phyloP scores from a whole-genome alignment of 768 basidiomycete species.

The Tylopilus intermedius region DNA sequence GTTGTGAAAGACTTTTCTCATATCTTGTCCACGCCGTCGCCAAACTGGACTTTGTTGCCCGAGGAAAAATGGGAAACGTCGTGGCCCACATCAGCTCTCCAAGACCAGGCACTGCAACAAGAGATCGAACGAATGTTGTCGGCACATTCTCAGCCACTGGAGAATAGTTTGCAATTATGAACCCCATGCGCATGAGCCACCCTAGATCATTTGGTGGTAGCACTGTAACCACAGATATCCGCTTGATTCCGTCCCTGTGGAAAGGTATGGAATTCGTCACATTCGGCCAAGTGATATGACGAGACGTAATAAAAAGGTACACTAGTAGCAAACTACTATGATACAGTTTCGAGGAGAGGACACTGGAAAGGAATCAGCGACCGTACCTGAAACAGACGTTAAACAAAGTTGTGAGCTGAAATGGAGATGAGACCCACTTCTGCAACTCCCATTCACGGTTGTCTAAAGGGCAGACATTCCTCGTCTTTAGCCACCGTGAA shows the following conservation, averaged over 20 bases:
- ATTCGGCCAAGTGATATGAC: neutral
- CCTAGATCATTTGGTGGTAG: too few relatives aligned
- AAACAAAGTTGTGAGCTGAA: neutral
- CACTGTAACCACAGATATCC: neutral
- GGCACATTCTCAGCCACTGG: neutral
- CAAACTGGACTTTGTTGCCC: slow-evolving; percentile 52
- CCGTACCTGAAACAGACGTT: slow-evolving; percentile 33
- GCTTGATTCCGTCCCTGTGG: neutral
- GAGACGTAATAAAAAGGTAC: neutral
- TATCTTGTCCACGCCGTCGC: slow-evolving; percentile 68
- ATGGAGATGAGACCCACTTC: slow-evolving; percentile 56
- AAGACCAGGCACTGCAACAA: slow-evolving; percentile 12
- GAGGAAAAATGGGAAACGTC: slow-evolving; percentile 12
- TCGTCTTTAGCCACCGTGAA: slow-evolving; percentile 97
- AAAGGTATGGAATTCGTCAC: neutral
- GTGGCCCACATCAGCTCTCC: slow-evolving; percentile 23
- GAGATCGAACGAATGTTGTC: slow-evolving; percentile 20
- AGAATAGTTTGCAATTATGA: neutral
- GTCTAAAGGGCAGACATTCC: slow-evolving; percentile 91
- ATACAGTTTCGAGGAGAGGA: slow-evolving; percentile 13
- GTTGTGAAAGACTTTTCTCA: slow-evolving; percentile 82
- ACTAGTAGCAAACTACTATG: slow-evolving; percentile 9
- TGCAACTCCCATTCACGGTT: slow-evolving; percentile 97
- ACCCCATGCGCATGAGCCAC: too few relatives aligned
- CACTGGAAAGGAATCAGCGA: slow-evolving; percentile 27